Conservation (phyloP, 148 eudicot genomes). For the Fallopia convolvulus region DNA sequence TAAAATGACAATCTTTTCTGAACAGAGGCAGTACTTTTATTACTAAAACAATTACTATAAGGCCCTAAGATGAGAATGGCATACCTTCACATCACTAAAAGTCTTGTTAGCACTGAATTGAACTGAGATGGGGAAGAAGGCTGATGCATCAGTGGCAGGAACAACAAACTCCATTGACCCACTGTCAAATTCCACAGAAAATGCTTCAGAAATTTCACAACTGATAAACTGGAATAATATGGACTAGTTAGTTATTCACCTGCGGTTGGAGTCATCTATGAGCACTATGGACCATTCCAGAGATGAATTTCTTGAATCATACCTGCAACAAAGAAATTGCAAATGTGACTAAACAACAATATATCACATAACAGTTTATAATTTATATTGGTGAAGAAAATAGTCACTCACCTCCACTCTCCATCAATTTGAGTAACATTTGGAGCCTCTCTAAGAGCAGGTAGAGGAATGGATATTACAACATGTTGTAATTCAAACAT, state of each 20-base stretch:
- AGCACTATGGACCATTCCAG: slow-evolving; percentile 92
- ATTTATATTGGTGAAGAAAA: not conserved
- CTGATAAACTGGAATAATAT: not conserved
- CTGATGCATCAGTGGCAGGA: slow-evolving; percentile 82
- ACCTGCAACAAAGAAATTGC: slow-evolving; percentile 36
- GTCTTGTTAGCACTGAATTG: slow-evolving; percentile 74
- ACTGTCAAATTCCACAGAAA: slow-evolving; percentile 32
- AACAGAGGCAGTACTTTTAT: not conserved
- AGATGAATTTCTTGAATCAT: slow-evolving; percentile 75
- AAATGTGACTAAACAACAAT: not conserved
- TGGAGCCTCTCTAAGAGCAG: slow-evolving; percentile 94
- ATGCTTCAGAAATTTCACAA: not conserved
- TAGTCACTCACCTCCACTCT: slow-evolving; percentile 73
- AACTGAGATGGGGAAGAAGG: slow-evolving; percentile 85
- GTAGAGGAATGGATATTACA: slow-evolving; percentile 90
- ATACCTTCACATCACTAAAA: slow-evolving; percentile 83
- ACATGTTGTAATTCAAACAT: slow-evolving; percentile 88
- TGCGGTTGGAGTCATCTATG: slow-evolving; percentile 85
- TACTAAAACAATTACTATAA: not conserved
- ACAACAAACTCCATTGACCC: slow-evolving; percentile 92
- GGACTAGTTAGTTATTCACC: slow-evolving; percentile 29
- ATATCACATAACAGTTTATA: not conserved
- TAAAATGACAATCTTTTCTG: not conserved
- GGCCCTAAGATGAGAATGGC: not conserved
- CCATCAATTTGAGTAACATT: slow-evolving; percentile 85